A percentile compares a stretch with the other conserved stretches of the same genome.
Conservation (phyloP, 495 filamentous ascomycete genomes). For the Lasiosphaeria ovina region DNA sequence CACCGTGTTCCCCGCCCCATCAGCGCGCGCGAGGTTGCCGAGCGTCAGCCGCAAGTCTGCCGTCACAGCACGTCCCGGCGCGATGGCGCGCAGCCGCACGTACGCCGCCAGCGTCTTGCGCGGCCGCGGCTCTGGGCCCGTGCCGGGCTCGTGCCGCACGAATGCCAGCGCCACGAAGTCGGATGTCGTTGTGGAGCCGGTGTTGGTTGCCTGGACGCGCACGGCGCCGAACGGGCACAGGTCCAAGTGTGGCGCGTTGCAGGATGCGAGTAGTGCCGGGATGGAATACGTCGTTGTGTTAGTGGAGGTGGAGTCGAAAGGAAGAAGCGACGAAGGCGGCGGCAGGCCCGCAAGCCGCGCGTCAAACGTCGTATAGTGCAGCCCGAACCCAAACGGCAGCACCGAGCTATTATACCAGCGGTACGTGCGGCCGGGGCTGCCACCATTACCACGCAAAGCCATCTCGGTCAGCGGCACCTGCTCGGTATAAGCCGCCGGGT, state of each 20-base stretch:
- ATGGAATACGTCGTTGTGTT: conserved; percentile 26
- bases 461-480: conserved; percentile 43
- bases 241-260: conserved; percentile 35
- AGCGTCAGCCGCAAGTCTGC: conserved; percentile 53
- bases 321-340: neutral
- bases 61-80: conserved; percentile 34
- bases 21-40: conserved; percentile 56
- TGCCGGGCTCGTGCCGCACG: conserved; percentile 51
- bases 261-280: conserved; percentile 28
- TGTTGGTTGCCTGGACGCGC: conserved; percentile 47
- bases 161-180: conserved; percentile 63
- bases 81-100: conserved; percentile 48
- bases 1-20: conserved; percentile 57
- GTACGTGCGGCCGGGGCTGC: conserved; percentile 39
- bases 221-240: conserved; percentile 44
- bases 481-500: conserved; percentile 42
- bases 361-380: conserved; percentile 52
- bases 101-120: conserved; percentile 65
- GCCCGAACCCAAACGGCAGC: conserved; percentile 50
- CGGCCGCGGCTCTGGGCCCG: conserved; percentile 53
- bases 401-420: conserved; percentile 43
- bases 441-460: conserved; percentile 35
- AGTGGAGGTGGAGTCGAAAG: no score
- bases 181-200: conserved; percentile 47
- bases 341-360: conserved; percentile 43